Percentiles rank a stretch among this genome's conserved stretches.
Conservation (phyloP, 108 stramenopile species). For the Cyclotella distinguenda region DNA sequence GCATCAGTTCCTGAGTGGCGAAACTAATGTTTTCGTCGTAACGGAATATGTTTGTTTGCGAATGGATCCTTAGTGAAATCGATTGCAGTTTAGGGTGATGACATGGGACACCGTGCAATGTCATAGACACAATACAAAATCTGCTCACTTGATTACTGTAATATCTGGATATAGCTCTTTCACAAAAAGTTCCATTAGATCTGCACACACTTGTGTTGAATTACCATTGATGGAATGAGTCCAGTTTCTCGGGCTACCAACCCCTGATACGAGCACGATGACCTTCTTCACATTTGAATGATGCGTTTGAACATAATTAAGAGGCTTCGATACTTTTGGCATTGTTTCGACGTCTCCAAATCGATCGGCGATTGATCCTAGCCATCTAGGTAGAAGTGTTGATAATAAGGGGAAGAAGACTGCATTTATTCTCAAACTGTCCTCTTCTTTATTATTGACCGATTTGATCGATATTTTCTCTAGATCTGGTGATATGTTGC, state of each 20-base stretch:
- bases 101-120: not conserved
- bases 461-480: not conserved
- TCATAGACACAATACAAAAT: not conserved
- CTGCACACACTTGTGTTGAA: constrained; percentile 80
- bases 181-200: constrained; percentile 84
- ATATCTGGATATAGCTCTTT: constrained; percentile 66
- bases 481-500: not conserved
- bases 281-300: constrained; percentile 69
- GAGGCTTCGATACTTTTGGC: constrained; percentile 7
- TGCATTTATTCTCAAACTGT: constrained; percentile 53
- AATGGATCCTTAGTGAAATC: constrained; percentile 64
- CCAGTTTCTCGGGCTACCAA: constrained; percentile 90
- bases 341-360: constrained; percentile 16
- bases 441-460: constrained; percentile 2
- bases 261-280: constrained; percentile 84
- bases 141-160: constrained; percentile 56
- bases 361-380: constrained; percentile 55
- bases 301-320: not conserved
- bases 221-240: constrained; percentile 80
- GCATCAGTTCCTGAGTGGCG: constrained; percentile 87
- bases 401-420: constrained; percentile 92
- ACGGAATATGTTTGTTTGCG: constrained; percentile 89
- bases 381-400: constrained; percentile 82
- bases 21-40: constrained; percentile 97
- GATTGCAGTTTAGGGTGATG: not conserved